These are phyloP conservation scores for Knufia petricola DNA, from an alignment of 2,329 filamentous ascomycete species.

Conservation along the genomic window DNA sequence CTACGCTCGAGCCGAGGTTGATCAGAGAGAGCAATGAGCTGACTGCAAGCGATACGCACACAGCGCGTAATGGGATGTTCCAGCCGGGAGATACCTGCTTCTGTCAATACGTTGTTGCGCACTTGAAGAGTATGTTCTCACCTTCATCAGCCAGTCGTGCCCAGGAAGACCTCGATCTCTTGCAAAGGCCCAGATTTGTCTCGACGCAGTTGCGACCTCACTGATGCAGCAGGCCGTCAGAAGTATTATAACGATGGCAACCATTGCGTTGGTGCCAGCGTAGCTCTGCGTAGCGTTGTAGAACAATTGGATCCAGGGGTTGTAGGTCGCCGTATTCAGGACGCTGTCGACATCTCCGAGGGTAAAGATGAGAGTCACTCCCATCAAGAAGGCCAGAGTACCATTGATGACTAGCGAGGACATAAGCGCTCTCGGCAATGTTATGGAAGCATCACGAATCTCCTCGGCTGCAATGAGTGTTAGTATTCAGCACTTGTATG, in stretches of 20 bases:
- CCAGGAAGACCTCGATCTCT: slow-evolving; percentile 14
- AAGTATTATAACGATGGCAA: slow-evolving; percentile 20
- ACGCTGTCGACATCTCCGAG: slow-evolving; percentile 26
- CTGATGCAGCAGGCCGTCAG: slow-evolving; percentile 21
- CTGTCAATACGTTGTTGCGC: no score
- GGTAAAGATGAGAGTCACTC: slow-evolving; percentile 29
- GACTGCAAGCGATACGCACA: slow-evolving; percentile 26
- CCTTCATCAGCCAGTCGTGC: slow-evolving; percentile 6
- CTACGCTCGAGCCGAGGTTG: slow-evolving; percentile 42
- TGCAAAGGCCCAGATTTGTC: slow-evolving; percentile 26
- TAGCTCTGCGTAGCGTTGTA: slow-evolving; percentile 25
- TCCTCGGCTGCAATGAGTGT: slow-evolving; percentile 26
- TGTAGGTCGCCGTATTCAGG: slow-evolving; percentile 25
- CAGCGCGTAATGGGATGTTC: slow-evolving; percentile 36
- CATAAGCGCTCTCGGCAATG: slow-evolving; percentile 31
- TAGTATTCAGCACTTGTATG: not conserved
- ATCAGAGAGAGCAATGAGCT: slow-evolving; percentile 37
- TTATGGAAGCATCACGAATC: slow-evolving; percentile 28
- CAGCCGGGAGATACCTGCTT: slow-evolving; percentile 12
- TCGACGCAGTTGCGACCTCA: slow-evolving; percentile 29
- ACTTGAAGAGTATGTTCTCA: not conserved
- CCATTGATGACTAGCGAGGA: slow-evolving; percentile 29
- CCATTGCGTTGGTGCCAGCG: slow-evolving; percentile 23
- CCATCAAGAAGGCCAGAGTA: slow-evolving; percentile 28
- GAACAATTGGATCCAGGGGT: slow-evolving; percentile 31